Percentiles rank a stretch among this genome's conserved stretches.
Evolutionary conservation across 192 early-diverging fungal species (phyloP).

Genomic region (Pilobolus umbonatus): DNA sequence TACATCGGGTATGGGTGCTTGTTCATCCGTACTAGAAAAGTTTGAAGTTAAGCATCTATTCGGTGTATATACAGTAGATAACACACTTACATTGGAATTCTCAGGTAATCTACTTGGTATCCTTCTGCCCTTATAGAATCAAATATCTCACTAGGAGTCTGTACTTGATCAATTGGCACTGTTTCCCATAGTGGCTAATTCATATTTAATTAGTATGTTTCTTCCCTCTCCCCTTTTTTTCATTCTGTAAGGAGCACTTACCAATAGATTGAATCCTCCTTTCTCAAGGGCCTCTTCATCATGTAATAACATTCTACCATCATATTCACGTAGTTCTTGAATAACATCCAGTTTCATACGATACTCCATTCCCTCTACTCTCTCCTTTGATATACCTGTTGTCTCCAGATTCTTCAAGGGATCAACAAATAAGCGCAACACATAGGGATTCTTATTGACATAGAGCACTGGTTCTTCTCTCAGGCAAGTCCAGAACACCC

Average conservation of each 20-base stretch:
- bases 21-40: constrained; percentile 47
- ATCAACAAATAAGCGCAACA: constrained; percentile 50
- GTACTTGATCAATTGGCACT: constrained; percentile 41
- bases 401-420: constrained; percentile 58
- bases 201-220: not conserved
- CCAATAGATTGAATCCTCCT: constrained; percentile 47
- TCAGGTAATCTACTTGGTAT: constrained; percentile 50
- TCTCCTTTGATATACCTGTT: constrained; percentile 55
- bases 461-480: constrained; percentile 63
- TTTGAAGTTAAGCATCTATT: not conserved
- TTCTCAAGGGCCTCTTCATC: constrained; percentile 45
- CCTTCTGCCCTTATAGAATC: constrained; percentile 48
- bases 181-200: constrained; percentile 49
- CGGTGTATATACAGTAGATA: not conserved
- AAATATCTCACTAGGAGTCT: constrained; percentile 57
- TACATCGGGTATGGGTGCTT: constrained; percentile 65
- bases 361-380: constrained; percentile 59
- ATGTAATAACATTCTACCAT: constrained; percentile 53
- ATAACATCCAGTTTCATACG: constrained; percentile 53
- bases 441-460: constrained; percentile 53
- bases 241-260: constrained; percentile 11
- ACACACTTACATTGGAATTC: constrained; percentile 51
- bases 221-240: not conserved
- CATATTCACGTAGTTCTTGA: constrained; percentile 44
- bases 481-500: constrained; percentile 55